Evolutionary conservation across 2,329 filamentous ascomycete genomes (phyloP).

Genomic region (Mycocentrospora acerina): DNA sequence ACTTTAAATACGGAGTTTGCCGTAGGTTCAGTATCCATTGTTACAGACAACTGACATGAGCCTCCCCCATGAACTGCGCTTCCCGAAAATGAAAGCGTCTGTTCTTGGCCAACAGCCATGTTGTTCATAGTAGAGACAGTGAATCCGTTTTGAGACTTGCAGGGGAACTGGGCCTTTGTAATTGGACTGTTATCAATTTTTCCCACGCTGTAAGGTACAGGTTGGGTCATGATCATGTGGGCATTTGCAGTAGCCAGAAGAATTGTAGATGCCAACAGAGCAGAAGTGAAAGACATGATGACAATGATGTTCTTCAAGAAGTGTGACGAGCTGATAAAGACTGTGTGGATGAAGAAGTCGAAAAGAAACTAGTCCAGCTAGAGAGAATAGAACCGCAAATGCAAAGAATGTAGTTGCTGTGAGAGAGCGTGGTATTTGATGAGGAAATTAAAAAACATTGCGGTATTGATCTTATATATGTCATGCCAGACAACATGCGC

Average conservation of each 20-base stretch:
- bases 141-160: constrained; percentile 48
- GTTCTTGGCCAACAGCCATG: constrained; percentile 64
- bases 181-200: constrained; percentile 67
- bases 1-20: constrained; percentile 73
- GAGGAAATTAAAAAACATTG: constrained; percentile 11
- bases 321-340: constrained; percentile 18
- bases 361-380: constrained; percentile 12
- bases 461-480: constrained; percentile 29
- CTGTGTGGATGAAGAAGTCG: constrained; percentile 8
- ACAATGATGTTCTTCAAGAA: constrained; percentile 20
- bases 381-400: constrained; percentile 9
- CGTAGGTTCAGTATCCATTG: constrained; percentile 58
- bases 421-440: constrained; percentile 24
- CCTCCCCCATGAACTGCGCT: constrained; percentile 84
- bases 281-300: constrained; percentile 55
- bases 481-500: constrained; percentile 3
- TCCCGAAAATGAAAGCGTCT: constrained; percentile 67
- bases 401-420: constrained; percentile 19
- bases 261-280: constrained; percentile 52
- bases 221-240: constrained; percentile 73
- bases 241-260: constrained; percentile 62
- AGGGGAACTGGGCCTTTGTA: constrained; percentile 68
- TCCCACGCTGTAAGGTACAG: constrained; percentile 61
- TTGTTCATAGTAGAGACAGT: constrained; percentile 34
- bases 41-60: constrained; percentile 83